phyloP scores from a whole-genome alignment of 2,329 filamentous ascomycete genomes.

The Aspergillus ochraceoroseus region DNA sequence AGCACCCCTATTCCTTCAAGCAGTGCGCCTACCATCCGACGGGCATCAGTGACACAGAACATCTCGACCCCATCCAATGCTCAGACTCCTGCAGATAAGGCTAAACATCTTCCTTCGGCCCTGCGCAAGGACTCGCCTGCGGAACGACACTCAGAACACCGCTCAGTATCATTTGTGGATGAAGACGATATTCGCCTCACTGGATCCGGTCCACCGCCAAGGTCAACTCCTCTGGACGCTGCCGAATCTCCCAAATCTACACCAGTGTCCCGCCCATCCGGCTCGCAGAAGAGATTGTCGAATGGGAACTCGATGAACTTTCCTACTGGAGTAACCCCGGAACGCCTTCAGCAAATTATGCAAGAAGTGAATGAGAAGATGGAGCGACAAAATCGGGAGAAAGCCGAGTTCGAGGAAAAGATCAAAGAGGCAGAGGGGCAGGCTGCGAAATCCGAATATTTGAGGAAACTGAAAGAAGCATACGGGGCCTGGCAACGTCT shows the following conservation, averaged over 20 bases:
- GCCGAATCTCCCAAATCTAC: slow-evolving; percentile 3
- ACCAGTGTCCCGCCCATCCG: background rate
- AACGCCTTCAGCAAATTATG: slow-evolving; percentile 10
- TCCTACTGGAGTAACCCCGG: slow-evolving; percentile 15
- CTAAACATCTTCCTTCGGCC: slow-evolving; percentile 21
- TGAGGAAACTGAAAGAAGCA: slow-evolving; percentile 3
- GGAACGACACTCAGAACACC: slow-evolving; percentile 16
- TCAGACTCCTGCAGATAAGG: slow-evolving; percentile 17
- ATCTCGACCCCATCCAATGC: slow-evolving; percentile 14
- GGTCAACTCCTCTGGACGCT: slow-evolving; percentile 6
- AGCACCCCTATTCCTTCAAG: slow-evolving; percentile 12
- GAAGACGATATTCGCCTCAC: slow-evolving; percentile 16
- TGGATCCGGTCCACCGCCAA: slow-evolving; percentile 10
- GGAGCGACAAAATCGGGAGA: slow-evolving; percentile 11
- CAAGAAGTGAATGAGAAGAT: slow-evolving; percentile 16
- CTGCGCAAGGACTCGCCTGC: slow-evolving; percentile 25
- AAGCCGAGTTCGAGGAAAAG: slow-evolving; percentile 11
- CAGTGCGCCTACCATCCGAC: slow-evolving; percentile 10
- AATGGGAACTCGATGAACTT: slow-evolving; percentile 14
- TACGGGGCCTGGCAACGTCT: background rate
- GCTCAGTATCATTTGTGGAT: slow-evolving; percentile 29
- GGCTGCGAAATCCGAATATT: slow-evolving; percentile 6
- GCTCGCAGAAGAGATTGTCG: slow-evolving; percentile 6
- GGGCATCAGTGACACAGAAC: slow-evolving; percentile 11
- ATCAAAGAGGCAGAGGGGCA: slow-evolving; percentile 11